Evolutionary conservation across 371 early-diverging fungal genomes (phyloP), one percentile per base, ranked within the genome.

Genomic region (Zychaea mexicana): DNA sequence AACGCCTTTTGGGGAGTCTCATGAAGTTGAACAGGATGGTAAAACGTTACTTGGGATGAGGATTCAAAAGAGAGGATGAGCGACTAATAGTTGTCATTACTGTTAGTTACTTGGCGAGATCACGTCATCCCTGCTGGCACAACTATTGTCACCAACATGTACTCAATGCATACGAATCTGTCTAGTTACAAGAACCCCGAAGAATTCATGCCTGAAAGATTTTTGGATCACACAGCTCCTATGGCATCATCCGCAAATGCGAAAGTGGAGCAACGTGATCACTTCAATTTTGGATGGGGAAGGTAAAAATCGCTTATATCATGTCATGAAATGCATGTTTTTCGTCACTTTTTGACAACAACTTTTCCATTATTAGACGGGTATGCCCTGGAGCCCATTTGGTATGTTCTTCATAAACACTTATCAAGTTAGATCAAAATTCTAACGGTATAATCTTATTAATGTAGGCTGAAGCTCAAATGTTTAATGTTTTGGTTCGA

Each of bases 201-300:
- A 15, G 46, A 30, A 8, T 69, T 69, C n/a, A 57, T 65, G 4
- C 65, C 65, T 8, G 65, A 65, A 10, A 55, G 71, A 9, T 70
- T 66, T 27, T 9, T 64, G 15, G 28, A 59, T 31, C 33, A 58
- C 12, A 62, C 46, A 24, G 36, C 17, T 13, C 33, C 63, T 9
- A 63, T 63, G 66, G 52, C 52, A 24, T 59, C 64, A 22, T 17
- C 52, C 4, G 63, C 61, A 13, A 59, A 63, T 32, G 71, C 62
- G 21, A 47, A 33, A 3, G 13, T 55, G 26, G 60, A 55, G 21
- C 52, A 60, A 30, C 62, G 71, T 8, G 66, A 65, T 19, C 66
- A 66, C 42, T 66, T 57, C 19, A 63, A 54, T 28, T 70, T 70
- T 57, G 71, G 71, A 0, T 65, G 65, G 65, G 65, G 65, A 30